phyloP scores from a whole-genome alignment of 1,139 yeast genomes.

The Pichia norvegensis region DNA sequence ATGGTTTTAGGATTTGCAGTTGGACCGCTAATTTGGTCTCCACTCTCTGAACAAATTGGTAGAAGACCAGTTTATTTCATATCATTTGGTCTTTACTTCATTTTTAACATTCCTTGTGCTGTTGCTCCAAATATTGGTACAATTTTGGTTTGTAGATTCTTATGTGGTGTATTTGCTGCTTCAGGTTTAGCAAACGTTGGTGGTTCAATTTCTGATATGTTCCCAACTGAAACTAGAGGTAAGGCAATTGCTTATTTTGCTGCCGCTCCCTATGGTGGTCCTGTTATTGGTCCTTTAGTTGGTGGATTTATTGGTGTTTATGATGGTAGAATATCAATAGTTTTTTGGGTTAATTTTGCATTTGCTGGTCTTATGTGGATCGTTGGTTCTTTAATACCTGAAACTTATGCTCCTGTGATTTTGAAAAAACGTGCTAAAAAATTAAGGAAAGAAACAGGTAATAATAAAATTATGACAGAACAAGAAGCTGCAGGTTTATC shows the following conservation, averaged over 20 bases:
- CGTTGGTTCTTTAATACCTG: slow-evolving; percentile 57
- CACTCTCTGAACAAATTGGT: slow-evolving; percentile 78
- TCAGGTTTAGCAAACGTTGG: slow-evolving; percentile 84
- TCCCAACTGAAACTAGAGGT: slow-evolving; percentile 73
- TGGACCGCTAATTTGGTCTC: slow-evolving; percentile 90
- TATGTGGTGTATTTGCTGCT: slow-evolving; percentile 80
- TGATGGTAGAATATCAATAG: slow-evolving; percentile 57
- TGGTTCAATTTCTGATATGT: slow-evolving; percentile 83
- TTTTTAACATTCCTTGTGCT: slow-evolving; percentile 87
- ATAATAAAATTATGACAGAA: slow-evolving; percentile 79
- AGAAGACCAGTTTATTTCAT: slow-evolving; percentile 76
- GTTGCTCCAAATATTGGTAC: slow-evolving; percentile 78
- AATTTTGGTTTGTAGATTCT: slow-evolving; percentile 68
- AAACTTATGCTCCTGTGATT: slow-evolving; percentile 86
- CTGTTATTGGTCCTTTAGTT: slow-evolving; percentile 83
- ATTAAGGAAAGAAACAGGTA: slow-evolving; percentile 74
- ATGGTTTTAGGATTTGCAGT: slow-evolving; percentile 86
- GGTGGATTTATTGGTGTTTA: slow-evolving; percentile 77
- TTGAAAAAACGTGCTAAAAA: slow-evolving; percentile 62
- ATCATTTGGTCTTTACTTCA: slow-evolving; percentile 63
- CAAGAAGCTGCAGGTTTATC: slow-evolving; percentile 76
- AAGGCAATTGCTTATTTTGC: slow-evolving; percentile 86
- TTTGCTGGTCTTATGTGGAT: slow-evolving; percentile 83
- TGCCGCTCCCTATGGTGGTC: slow-evolving; percentile 89
- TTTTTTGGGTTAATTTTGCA: slow-evolving; percentile 89